Percentiles rank a stretch among this genome's conserved stretches.
phyloP scores from a whole-genome alignment of 345 rosid genomes.

The Ceriops zippeliana region DNA sequence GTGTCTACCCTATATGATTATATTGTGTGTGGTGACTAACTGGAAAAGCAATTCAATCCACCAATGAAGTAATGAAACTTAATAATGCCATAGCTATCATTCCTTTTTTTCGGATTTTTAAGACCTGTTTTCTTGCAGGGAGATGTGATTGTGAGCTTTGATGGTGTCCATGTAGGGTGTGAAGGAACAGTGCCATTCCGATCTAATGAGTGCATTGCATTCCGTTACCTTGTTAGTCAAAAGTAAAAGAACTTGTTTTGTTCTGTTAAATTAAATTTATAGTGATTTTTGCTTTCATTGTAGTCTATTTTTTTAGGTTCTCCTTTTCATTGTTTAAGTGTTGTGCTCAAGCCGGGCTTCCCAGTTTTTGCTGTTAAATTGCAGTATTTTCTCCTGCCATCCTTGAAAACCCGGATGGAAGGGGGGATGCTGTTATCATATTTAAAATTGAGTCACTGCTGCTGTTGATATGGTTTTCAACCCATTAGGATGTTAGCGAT shows the following conservation, averaged over 20 bases:
- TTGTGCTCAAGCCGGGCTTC: not conserved
- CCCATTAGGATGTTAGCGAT: not conserved
- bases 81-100: not conserved
- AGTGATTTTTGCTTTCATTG: not conserved
- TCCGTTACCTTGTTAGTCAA: constrained; percentile 93
- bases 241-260: constrained; percentile 48
- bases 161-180: constrained; percentile 71
- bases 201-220: constrained; percentile 91
- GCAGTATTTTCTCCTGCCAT: not conserved
- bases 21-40: not conserved
- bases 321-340: not conserved
- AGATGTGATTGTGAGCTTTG: constrained; percentile 93
- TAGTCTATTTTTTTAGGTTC: not conserved
- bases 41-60: not conserved
- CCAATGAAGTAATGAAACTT: not conserved
- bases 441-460: not conserved
- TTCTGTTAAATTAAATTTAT: not conserved
- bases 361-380: not conserved
- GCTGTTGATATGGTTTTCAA: not conserved
- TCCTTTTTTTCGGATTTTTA: not conserved
- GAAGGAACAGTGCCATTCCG: constrained; percentile 99
- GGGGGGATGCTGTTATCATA: not conserved
- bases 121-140: constrained; percentile 56
- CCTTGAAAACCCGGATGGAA: not conserved
- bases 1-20: not conserved